Percentiles rank a stretch among this genome's conserved stretches.
Conservation (phyloP, 73 alveolate species). For the Paramecium caudatum region DNA sequence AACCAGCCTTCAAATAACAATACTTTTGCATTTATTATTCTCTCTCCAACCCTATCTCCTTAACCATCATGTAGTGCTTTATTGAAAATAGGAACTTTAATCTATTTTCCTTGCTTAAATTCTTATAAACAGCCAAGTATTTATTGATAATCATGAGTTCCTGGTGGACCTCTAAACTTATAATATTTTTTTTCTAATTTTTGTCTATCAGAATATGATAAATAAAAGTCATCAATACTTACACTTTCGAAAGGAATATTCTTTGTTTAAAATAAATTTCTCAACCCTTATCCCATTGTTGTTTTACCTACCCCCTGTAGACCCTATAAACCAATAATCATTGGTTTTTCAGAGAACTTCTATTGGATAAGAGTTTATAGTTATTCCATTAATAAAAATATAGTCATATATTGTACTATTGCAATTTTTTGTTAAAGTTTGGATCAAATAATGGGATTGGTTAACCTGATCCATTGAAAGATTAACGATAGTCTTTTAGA, state of each 20-base stretch:
- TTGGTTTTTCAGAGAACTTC: background rate
- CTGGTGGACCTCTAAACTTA: conserved; percentile 63
- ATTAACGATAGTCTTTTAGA: background rate
- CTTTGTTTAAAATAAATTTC: background rate
- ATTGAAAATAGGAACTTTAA: conserved; percentile 34
- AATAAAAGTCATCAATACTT: conserved; percentile 61
- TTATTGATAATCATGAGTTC: conserved; percentile 36
- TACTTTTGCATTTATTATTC: background rate
- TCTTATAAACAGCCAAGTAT: background rate
- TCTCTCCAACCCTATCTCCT: conserved; percentile 50
- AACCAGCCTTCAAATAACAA: conserved; percentile 65
- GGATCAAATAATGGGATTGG: conserved; percentile 20
- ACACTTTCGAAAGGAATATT: background rate
- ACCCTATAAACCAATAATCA: conserved; percentile 53
- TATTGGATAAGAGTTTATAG: background rate
- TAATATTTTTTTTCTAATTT: conserved; percentile 29
- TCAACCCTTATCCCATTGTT: conserved; percentile 29
- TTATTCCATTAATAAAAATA: conserved; percentile 15
- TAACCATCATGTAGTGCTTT: conserved; percentile 50
- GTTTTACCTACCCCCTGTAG: conserved; percentile 50
- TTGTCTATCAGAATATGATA: background rate
- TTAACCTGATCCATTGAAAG: background rate
- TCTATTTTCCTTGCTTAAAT: background rate
- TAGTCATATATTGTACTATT: conserved; percentile 47
- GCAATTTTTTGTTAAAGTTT: conserved; percentile 1